Evolutionary conservation across 371 early-diverging fungal genomes (phyloP), one percentile per base, ranked within the genome.

Genomic region (Mortierella sp.): DNA sequence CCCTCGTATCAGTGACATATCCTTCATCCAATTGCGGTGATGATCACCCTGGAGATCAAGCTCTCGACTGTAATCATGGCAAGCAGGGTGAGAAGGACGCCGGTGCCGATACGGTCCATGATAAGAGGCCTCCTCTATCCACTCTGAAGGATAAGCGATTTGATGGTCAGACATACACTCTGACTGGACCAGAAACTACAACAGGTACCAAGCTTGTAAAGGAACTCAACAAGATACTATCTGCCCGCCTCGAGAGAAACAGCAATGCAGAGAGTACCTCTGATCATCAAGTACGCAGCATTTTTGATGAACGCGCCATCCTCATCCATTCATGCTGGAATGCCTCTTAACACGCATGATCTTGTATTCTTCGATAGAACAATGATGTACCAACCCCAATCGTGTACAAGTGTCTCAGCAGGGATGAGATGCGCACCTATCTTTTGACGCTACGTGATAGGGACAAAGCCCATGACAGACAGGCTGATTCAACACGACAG

Each of bases 1-100:
- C 73, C 10, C 28, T 73, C n/a, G 53, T 62, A 21, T 46, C 67
- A n/a, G 63, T 73, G 48, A 46, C 44, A 9, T 58, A 67, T 40
- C 57, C 73, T 1, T 34, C 37, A 10, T 2, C 10, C 48, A 5
- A 44, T n/a, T n/a, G n/a, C n/a, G n/a, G n/a, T n/a, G 44, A 21
- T 14, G 3, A 44, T 45, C 19, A 53, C 19, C 25, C 34, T 44
- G 34, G 21, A 12, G 34, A 28, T 40, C 9, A 28, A n/a, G 41
- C 29, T 31, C n/a, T 34, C 37, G 9, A 25, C 27, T 39, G 53
- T 25, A 10, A 45, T 28, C n/a, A 22, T 54, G 54, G 51, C 6
- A 12, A 27, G 21, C n/a, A 34, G 10, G 31, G 34, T 3, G n/a
- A 41, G 6, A n/a, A 39, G 44, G 51, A 5, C 25, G 43, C 9